Evolutionary conservation across 345 rosid genomes (phyloP).

Genomic region (Luvunga scandens): DNA sequence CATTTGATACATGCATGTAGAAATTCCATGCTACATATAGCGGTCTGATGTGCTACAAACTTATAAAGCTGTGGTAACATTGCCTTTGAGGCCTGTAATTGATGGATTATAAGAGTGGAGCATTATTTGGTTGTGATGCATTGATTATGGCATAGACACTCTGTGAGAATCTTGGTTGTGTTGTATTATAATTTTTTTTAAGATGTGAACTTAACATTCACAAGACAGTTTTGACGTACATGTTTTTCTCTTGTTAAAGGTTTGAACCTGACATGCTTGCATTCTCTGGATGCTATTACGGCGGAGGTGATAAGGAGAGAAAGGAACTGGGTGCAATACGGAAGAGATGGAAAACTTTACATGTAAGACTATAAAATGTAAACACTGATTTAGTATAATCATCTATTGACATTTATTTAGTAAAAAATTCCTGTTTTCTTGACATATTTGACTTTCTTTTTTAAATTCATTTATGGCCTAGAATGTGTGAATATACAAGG

Average conservation of each 20-base stretch:
- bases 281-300: conserved; percentile 97
- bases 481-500: not conserved
- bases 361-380: conserved; percentile 50
- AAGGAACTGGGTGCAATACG: conserved; percentile 79
- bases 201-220: not conserved
- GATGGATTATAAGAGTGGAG: not conserved
- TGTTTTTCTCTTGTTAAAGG: conserved; percentile 46
- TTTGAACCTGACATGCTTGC: conserved; percentile 99
- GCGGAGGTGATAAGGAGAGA: conserved; percentile 93
- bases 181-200: not conserved
- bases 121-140: not conserved
- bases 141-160: not conserved
- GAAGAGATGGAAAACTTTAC: conserved; percentile 97
- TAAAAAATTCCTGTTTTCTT: not conserved
- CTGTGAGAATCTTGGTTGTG: not conserved
- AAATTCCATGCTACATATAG: not conserved
- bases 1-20: not conserved
- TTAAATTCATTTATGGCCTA: not conserved
- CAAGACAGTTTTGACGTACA: conserved; percentile 23
- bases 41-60: not conserved
- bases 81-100: not conserved
- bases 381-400: not conserved
- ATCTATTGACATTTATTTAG: not conserved
- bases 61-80: not conserved
- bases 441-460: not conserved